Percentiles rank a stretch among this genome's conserved stretches.
Conservation (phyloP, 1,284 basidiomycete genomes). For the Marasmius tenuissimus region DNA sequence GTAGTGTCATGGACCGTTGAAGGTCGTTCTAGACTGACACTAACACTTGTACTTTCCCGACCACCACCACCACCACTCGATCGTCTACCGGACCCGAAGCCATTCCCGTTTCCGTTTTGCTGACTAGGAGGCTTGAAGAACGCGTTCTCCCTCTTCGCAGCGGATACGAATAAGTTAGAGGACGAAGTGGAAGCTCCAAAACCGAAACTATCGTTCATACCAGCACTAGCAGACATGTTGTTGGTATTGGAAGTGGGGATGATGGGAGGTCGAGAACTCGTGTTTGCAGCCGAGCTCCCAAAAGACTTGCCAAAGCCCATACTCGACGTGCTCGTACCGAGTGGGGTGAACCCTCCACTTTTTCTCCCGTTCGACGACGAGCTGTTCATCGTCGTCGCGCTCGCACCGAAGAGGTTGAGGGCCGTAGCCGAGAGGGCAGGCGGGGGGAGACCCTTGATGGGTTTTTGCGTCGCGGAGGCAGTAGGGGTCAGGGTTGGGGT, state of each 20-base stretch:
- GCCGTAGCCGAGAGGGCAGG: not conserved
- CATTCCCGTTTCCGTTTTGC: not conserved
- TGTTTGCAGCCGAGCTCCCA: not conserved
- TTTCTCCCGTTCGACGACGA: not conserved
- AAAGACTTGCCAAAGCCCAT: not conserved
- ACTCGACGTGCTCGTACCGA: not conserved
- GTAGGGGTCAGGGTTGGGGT: not conserved
- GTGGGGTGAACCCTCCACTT: not conserved
- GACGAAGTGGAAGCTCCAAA: not conserved
- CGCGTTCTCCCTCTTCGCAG: not conserved
- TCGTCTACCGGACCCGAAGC: not conserved
- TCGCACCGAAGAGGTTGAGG: not conserved
- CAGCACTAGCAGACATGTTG: not conserved
- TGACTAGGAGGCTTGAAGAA: not conserved
- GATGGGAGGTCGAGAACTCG: not conserved
- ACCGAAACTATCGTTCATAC: not conserved
- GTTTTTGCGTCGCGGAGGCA: not conserved
- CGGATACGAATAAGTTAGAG: not conserved
- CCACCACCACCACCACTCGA: not conserved
- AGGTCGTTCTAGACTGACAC: constrained; percentile 3
- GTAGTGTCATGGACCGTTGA: not conserved
- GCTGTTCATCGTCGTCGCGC: too few relatives aligned
- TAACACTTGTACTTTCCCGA: not conserved
- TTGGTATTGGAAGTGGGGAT: not conserved
- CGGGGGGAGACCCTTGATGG: not conserved